Percentiles rank a stretch among this genome's conserved stretches.
These are phyloP conservation scores for Creolimax fragrantissima DNA, from an alignment of 78 protist genomes.

Conservation along the genomic window DNA sequence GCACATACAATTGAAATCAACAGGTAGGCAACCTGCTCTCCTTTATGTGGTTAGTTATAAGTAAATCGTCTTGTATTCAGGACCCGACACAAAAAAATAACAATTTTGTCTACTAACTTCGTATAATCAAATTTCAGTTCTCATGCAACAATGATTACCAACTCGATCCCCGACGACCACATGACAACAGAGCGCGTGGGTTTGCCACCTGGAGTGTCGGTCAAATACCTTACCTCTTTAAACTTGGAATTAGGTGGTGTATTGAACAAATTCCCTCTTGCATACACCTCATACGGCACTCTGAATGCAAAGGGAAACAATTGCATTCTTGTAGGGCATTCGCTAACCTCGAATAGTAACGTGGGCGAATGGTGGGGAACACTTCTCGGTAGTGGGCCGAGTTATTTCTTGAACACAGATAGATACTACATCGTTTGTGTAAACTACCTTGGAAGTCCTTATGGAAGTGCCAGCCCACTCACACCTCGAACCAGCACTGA, in stretches of 20 bases:
- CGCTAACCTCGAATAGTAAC: not conserved
- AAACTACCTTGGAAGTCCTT: slow-evolving; percentile 5
- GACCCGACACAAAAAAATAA: too few species aligned
- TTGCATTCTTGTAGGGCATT: not conserved
- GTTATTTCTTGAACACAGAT: not conserved
- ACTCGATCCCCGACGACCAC: not conserved
- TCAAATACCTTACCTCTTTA: not conserved
- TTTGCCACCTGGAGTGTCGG: not conserved
- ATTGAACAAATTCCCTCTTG: not conserved
- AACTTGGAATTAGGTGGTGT: not conserved
- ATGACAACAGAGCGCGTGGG: not conserved
- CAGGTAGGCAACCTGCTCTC: too few species aligned
- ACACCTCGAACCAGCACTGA: not conserved
- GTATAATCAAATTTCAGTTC: too few species aligned
- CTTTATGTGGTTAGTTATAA: too few species aligned
- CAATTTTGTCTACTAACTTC: too few species aligned
- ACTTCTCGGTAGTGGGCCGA: not conserved
- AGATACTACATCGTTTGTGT: not conserved
- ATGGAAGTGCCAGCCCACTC: slow-evolving; percentile 9
- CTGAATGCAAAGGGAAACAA: not conserved
- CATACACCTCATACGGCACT: slow-evolving; percentile 2
- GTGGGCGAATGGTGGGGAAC: slow-evolving; percentile 7
- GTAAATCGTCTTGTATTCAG: too few species aligned
- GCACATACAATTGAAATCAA: too few species aligned
- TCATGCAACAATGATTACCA: too few species aligned